Percentiles rank a stretch among this genome's conserved stretches.
Evolutionary conservation across 495 filamentous ascomycete species (phyloP).

Genomic region (Neurospora sp.): DNA sequence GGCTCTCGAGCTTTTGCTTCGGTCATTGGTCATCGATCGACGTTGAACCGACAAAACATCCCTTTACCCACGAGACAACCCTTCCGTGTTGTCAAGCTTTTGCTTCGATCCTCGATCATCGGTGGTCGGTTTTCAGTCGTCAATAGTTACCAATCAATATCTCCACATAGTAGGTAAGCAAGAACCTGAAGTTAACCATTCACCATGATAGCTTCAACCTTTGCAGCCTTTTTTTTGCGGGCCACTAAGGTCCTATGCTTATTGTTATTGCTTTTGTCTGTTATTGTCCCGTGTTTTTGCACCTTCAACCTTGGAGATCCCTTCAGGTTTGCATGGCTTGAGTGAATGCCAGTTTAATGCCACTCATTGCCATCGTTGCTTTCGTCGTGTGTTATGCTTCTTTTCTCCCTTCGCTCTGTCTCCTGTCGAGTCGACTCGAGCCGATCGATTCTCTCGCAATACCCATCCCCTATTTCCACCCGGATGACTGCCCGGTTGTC

Average conservation of each 20-base stretch:
- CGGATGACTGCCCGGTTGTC: background rate
- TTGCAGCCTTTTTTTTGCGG: background rate
- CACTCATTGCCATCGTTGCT: background rate
- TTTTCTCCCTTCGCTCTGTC: background rate
- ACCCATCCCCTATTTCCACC: background rate
- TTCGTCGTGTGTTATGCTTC: background rate
- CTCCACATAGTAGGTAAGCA: background rate
- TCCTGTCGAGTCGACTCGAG: background rate
- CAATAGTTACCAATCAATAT: background rate
- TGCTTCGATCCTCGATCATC: background rate
- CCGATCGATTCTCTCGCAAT: background rate
- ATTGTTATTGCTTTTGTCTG: background rate
- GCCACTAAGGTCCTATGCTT: background rate
- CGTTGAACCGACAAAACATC: background rate
- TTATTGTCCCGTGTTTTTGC: background rate
- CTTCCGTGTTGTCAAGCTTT: background rate
- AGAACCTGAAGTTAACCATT: background rate
- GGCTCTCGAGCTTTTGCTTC: background rate
- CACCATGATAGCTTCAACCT: background rate
- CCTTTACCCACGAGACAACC: background rate
- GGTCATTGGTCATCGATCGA: background rate
- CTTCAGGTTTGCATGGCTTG: background rate
- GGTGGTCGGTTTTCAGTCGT: background rate
- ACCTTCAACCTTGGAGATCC: background rate
- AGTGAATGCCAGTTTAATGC: background rate